phyloP scores from a whole-genome alignment of 1,284 basidiomycete species.

The Apiotrichum gracile region DNA sequence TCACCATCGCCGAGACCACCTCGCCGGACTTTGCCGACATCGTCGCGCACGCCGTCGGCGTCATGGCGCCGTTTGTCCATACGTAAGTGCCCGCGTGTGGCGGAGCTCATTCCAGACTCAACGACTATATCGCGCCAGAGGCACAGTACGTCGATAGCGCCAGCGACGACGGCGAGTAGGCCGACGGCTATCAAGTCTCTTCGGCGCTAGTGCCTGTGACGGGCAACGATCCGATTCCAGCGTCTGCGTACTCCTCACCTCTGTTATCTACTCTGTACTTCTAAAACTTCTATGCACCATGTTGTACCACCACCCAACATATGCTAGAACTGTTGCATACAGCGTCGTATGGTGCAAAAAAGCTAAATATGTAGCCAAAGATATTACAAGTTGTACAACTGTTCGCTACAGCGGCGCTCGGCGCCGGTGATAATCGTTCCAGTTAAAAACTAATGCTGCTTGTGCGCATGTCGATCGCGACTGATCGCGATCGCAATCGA shows the following conservation, averaged over 20 bases:
- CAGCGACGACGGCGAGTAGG: background rate
- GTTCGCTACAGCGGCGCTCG: background rate
- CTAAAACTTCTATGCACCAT: no score
- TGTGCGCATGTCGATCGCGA: background rate
- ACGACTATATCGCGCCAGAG: background rate
- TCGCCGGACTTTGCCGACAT: slow-evolving; percentile 60
- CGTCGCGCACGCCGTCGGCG: slow-evolving; percentile 54
- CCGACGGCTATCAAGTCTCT: background rate
- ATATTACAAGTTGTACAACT: background rate
- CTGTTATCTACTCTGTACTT: background rate
- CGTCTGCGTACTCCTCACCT: no score
- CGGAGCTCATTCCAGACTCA: no score
- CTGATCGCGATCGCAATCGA: background rate
- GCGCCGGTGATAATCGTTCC: background rate
- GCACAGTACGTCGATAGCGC: background rate
- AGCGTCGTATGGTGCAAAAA: no score
- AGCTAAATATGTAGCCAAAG: no score
- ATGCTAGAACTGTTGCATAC: no score
- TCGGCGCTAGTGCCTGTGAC: background rate
- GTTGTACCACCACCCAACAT: no score
- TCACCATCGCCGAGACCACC: slow-evolving; percentile 68
- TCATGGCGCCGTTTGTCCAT: slow-evolving; percentile 71
- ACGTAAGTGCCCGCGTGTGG: no score
- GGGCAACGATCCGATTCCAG: no score
- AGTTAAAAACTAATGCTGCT: no score